Evolutionary conservation across 352 stramenopile species (phyloP).

Genomic region (Phytophthora hibernalis): DNA sequence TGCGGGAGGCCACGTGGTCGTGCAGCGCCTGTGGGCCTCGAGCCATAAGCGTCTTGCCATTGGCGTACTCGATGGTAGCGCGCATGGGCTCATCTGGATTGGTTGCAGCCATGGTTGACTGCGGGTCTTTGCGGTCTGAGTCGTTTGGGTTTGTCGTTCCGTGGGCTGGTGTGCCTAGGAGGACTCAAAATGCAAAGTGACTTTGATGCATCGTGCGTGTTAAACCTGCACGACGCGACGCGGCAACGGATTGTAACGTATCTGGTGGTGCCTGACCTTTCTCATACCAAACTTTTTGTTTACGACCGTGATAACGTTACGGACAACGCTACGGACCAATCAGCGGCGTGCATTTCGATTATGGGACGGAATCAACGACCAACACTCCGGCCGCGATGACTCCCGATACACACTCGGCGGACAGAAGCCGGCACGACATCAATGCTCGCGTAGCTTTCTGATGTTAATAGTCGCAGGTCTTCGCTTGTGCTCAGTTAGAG

Average conservation of each 20-base stretch:
- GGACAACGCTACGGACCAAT: background rate
- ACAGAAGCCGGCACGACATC: too few relatives aligned
- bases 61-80: conserved; percentile 34
- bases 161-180: background rate
- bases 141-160: background rate
- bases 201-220: background rate
- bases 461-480: too few relatives aligned
- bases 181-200: conserved; percentile 2
- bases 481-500: too few relatives aligned
- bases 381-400: conserved; percentile 1
- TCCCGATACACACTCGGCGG: background rate
- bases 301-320: background rate
- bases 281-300: background rate
- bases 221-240: background rate
- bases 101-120: too few relatives aligned
- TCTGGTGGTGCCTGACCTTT: background rate
- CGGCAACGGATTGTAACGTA: too few relatives aligned
- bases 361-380: conserved; percentile 12
- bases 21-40: conserved; percentile 41
- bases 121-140: too few relatives aligned
- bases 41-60: conserved; percentile 44
- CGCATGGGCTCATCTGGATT: background rate
- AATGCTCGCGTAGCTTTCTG: too few relatives aligned
- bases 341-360: background rate
- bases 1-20: conserved; percentile 31